Evolutionary conservation across 2,329 filamentous ascomycete species (phyloP).

Genomic region (Passalora sequoiae): DNA sequence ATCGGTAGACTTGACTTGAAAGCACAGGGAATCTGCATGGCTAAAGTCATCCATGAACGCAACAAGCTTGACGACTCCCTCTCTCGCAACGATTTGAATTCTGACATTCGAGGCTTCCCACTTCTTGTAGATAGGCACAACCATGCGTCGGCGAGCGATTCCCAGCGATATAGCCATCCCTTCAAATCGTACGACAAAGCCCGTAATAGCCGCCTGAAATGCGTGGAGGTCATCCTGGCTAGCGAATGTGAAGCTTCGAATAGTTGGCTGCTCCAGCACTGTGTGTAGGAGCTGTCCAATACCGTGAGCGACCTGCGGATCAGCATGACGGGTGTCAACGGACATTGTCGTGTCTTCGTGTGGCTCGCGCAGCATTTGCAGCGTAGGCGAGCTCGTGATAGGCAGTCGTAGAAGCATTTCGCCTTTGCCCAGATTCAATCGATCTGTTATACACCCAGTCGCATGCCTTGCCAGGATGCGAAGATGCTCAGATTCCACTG

Average conservation of each 20-base stretch:
- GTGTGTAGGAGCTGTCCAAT: conserved; percentile 60
- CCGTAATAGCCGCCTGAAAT: conserved; percentile 75
- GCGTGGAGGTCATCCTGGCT: conserved; percentile 58
- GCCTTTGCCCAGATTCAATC: conserved; percentile 65
- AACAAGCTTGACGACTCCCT: conserved; percentile 69
- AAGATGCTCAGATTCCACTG: conserved; percentile 70
- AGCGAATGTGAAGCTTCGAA: conserved; percentile 59
- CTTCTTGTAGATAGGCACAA: conserved; percentile 89
- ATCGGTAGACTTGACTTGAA: conserved; percentile 78
- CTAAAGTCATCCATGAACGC: conserved; percentile 86
- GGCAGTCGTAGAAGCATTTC: conserved; percentile 46
- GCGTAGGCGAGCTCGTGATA: conserved; percentile 44
- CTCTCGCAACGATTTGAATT: conserved; percentile 72
- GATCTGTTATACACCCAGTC: conserved; percentile 73
- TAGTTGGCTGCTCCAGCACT: conserved; percentile 54
- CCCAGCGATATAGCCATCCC: conserved; percentile 64
- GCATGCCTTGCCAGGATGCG: conserved; percentile 68
- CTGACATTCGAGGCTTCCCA: conserved; percentile 80
- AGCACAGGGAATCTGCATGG: conserved; percentile 84
- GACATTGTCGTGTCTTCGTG: conserved; percentile 75
- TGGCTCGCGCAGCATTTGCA: conserved; percentile 65
- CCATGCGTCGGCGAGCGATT: conserved; percentile 69
- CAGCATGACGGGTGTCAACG: conserved; percentile 46
- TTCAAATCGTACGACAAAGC: conserved; percentile 59
- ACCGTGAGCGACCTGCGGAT: conserved; percentile 49